Evolutionary conservation across 2,329 filamentous ascomycete genomes (phyloP).

Genomic region (Ceratocystis smalleyi): DNA sequence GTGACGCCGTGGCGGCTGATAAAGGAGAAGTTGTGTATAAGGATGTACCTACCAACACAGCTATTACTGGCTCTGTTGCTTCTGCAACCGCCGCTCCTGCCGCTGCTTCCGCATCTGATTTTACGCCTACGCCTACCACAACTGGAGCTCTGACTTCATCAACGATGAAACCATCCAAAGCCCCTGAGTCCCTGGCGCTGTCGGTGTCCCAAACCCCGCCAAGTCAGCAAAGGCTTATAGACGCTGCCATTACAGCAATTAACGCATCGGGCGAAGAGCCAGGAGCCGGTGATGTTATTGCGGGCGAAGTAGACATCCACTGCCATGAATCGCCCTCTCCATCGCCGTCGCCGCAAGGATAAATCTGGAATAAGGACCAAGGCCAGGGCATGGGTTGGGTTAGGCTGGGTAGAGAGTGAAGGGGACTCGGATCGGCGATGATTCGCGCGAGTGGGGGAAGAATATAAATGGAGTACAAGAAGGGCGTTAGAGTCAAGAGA

Average conservation of each 20-base stretch:
- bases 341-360: constrained; percentile 2
- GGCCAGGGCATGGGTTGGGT: neutral
- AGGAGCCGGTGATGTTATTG: constrained; percentile 16
- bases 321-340: neutral
- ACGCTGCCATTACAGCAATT: constrained; percentile 14
- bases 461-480: neutral
- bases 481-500: too few relatives aligned
- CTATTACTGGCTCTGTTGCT: too few relatives aligned
- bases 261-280: constrained; percentile 17
- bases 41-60: too few relatives aligned
- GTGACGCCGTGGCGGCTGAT: neutral
- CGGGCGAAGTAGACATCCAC: constrained; percentile 14
- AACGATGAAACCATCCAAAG: neutral
- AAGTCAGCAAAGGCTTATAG: constrained; percentile 9
- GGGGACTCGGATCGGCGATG: neutral
- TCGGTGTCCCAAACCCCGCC: neutral
- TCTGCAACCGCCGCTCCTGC: neutral
- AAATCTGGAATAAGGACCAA: too few relatives aligned
- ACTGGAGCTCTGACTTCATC: neutral
- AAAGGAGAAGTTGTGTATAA: neutral
- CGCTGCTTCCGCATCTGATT: neutral
- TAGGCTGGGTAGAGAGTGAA: neutral
- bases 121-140: neutral
- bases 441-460: neutral
- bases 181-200: neutral